Evolutionary conservation across 2,329 filamentous ascomycete genomes (phyloP).

Genomic region (Ascochyta viciae-villosae): DNA sequence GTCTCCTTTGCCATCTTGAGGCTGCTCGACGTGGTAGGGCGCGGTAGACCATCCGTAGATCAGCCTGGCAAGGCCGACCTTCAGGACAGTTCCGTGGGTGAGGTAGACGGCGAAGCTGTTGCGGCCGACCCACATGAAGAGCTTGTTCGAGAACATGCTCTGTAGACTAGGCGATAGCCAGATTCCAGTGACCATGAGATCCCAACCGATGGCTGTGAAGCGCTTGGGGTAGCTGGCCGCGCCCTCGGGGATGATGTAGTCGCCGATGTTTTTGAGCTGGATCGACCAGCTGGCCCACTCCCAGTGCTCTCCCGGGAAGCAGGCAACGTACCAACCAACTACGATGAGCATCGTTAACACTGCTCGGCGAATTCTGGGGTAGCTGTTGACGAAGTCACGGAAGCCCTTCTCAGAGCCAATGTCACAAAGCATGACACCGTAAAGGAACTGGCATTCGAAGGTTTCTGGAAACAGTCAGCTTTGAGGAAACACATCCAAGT

Average conservation of each 20-base stretch:
- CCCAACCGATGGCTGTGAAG: constrained; percentile 58
- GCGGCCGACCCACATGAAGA: constrained; percentile 62
- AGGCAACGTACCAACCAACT: constrained; percentile 56
- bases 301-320: constrained; percentile 59
- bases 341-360: constrained; percentile 50
- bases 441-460: constrained; percentile 61
- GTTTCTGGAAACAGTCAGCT: constrained; percentile 53
- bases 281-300: constrained; percentile 60
- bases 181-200: constrained; percentile 59
- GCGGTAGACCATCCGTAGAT: constrained; percentile 59
- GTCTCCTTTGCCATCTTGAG: constrained; percentile 49
- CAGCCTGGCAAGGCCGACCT: constrained; percentile 60
- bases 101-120: constrained; percentile 65
- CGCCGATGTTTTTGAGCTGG: constrained; percentile 50
- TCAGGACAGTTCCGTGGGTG: constrained; percentile 61
- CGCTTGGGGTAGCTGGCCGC: constrained; percentile 51
- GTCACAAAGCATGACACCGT: constrained; percentile 61
- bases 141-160: constrained; percentile 57
- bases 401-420: constrained; percentile 56
- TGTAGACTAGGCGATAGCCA: constrained; percentile 59
- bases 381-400: constrained; percentile 53
- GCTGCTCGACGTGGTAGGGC: constrained; percentile 50
- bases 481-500: neutral
- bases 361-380: constrained; percentile 48
- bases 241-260: constrained; percentile 58